phyloP scores from a whole-genome alignment of 2,329 filamentous ascomycete species.

The Truncatella angustata region DNA sequence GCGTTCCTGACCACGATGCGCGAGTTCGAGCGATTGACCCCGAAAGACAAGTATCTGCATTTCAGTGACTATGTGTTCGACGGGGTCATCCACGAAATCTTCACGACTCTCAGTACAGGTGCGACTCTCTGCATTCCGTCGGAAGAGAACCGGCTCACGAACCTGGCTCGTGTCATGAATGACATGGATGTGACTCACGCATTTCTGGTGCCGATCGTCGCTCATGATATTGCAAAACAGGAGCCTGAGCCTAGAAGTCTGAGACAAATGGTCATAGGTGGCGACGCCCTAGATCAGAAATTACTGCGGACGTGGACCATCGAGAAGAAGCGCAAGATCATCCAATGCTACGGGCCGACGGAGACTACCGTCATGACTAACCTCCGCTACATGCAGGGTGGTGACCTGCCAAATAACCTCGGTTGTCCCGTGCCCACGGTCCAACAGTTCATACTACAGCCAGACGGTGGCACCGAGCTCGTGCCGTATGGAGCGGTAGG shows the following conservation, averaged over 20 bases:
- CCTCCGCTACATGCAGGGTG: slow-evolving; percentile 11
- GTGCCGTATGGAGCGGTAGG: slow-evolving; percentile 31
- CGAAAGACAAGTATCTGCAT: not conserved
- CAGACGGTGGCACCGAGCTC: slow-evolving; percentile 31
- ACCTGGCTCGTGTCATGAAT: not conserved
- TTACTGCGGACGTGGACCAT: slow-evolving; percentile 14
- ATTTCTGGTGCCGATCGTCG: slow-evolving; percentile 20
- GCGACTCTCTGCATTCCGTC: not conserved
- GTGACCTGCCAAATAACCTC: slow-evolving; percentile 5
- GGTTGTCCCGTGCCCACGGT: not conserved
- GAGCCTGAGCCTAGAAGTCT: slow-evolving; percentile 10
- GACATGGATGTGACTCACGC: slow-evolving; percentile 14
- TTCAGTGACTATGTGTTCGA: not conserved
- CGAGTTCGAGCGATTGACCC: not conserved
- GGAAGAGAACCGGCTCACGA: not conserved
- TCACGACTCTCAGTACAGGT: not conserved
- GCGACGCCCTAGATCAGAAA: slow-evolving; percentile 27
- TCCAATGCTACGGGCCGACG: slow-evolving; percentile 10
- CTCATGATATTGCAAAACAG: slow-evolving; percentile 10
- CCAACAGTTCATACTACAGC: slow-evolving; percentile 38
- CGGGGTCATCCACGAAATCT: not conserved
- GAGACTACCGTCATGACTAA: slow-evolving; percentile 24
- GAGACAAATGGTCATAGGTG: slow-evolving; percentile 17
- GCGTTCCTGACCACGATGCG: not conserved
- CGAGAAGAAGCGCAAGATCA: not conserved